These are phyloP conservation scores for Cercospora janseana DNA, from an alignment of 2,329 filamentous ascomycete genomes.

Conservation along the genomic window DNA sequence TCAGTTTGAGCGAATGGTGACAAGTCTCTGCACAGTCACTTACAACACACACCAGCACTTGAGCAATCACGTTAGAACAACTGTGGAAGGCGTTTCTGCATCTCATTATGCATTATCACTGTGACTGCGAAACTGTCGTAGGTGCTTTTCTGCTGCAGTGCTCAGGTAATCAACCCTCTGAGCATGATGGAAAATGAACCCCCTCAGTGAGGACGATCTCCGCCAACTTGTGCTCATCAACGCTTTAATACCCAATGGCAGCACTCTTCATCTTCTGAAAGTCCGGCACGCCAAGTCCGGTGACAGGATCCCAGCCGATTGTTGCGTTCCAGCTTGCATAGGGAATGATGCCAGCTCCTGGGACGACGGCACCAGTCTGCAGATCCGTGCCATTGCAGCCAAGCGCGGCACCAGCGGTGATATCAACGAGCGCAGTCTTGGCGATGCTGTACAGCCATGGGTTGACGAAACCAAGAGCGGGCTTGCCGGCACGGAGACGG, in stretches of 20 bases:
- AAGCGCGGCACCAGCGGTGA: conserved; percentile 35
- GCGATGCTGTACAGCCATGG: conserved; percentile 54
- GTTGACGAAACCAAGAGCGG: conserved; percentile 54
- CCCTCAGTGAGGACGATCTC: not conserved
- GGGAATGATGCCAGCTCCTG: conserved; percentile 25
- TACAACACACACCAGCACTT: no score
- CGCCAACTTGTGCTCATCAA: not conserved
- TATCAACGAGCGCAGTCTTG: conserved; percentile 51
- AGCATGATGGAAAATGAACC: no score
- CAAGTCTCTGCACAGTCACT: no score
- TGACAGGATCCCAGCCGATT: conserved; percentile 29
- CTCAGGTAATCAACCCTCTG: no score
- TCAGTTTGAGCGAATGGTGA: no score
- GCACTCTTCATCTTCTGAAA: conserved; percentile 9
- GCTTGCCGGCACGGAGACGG: conserved; percentile 51
- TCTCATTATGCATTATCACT: no score
- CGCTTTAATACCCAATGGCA: not conserved
- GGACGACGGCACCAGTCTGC: conserved; percentile 14
- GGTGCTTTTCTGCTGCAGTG: no score
- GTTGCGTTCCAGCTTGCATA: conserved; percentile 28
- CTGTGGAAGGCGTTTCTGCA: no score
- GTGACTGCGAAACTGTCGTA: no score
- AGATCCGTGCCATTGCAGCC: conserved; percentile 25
- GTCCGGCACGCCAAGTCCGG: conserved; percentile 18
- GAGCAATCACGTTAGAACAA: no score